A percentile compares a stretch with the other conserved stretches of the same genome.
phyloP scores from a whole-genome alignment of 371 early-diverging fungal genomes.

The Zychaea mexicana region DNA sequence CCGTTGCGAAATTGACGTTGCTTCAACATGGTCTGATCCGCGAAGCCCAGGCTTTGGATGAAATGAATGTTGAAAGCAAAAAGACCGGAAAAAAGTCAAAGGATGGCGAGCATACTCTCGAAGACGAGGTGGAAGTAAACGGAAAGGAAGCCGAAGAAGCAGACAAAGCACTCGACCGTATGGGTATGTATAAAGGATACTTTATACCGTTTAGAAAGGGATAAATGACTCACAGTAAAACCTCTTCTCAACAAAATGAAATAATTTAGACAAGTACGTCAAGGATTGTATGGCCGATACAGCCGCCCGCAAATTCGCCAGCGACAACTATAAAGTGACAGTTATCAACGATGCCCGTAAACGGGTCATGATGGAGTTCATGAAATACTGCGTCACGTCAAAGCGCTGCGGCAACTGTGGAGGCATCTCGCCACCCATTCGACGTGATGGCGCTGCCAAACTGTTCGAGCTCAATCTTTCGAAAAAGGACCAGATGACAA shows the following conservation, averaged over 20 bases:
- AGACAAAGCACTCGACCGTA: conserved; percentile 60
- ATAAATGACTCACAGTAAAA: too few species aligned
- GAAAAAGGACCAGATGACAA: conserved; percentile 68
- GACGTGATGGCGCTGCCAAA: conserved; percentile 87
- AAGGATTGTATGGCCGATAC: conserved; percentile 32
- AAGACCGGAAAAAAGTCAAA: conserved; percentile 38
- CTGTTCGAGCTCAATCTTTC: conserved; percentile 82
- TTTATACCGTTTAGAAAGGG: too few species aligned
- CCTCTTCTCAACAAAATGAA: too few species aligned
- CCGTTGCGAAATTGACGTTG: conserved; percentile 68
- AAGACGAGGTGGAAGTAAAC: conserved; percentile 52
- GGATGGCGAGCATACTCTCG: conserved; percentile 40
- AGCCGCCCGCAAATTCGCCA: conserved; percentile 32
- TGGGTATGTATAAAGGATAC: conserved; percentile 31
- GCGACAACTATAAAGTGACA: conserved; percentile 67
- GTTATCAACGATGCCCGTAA: conserved; percentile 79
- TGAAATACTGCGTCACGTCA: conserved; percentile 53
- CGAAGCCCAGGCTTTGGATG: conserved; percentile 84
- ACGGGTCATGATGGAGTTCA: conserved; percentile 75
- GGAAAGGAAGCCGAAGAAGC: conserved; percentile 45
- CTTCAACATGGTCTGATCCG: conserved; percentile 78
- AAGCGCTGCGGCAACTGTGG: conserved; percentile 83
- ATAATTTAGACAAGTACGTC: conserved; percentile 33
- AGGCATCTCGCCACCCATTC: conserved; percentile 78
- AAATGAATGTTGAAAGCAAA: conserved; percentile 41